A percentile compares a stretch with the other conserved stretches of the same genome.
These are phyloP conservation scores for Sordaria brevicollis DNA, from an alignment of 495 filamentous ascomycete species.

Conservation along the genomic window DNA sequence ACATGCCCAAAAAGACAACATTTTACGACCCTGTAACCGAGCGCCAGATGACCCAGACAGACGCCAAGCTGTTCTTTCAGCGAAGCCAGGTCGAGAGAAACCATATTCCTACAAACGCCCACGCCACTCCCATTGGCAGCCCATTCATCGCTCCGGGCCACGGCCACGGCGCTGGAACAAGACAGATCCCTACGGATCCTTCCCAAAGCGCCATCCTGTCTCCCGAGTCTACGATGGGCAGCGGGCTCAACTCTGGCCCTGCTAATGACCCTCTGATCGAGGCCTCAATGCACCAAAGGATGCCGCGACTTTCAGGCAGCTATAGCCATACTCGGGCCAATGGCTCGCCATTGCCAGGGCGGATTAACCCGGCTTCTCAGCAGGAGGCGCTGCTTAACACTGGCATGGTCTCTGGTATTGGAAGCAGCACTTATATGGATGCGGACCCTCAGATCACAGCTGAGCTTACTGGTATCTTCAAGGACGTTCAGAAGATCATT, in stretches of 20 bases:
- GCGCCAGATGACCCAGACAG: conserved; percentile 79
- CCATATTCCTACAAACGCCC: conserved; percentile 38
- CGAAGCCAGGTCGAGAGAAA: conserved; percentile 59
- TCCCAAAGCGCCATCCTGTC: conserved; percentile 4
- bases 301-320: conserved; percentile 1
- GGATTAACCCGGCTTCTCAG: conserved; percentile 14
- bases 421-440: conserved; percentile 36
- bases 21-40: conserved; percentile 83
- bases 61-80: conserved; percentile 93
- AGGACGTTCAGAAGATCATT: conserved; percentile 72
- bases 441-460: conserved; percentile 62
- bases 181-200: conserved; percentile 12
- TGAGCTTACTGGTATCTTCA: conserved; percentile 76
- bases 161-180: conserved; percentile 18
- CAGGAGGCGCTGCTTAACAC: conserved; percentile 19
- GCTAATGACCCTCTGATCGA: neutral
- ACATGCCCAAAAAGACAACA: conserved; percentile 67
- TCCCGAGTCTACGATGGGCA: conserved; percentile 3
- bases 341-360: conserved; percentile 19
- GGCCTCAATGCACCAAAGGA: neutral
- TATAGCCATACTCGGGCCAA: conserved; percentile 6
- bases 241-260: conserved; percentile 5
- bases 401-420: conserved; percentile 19
- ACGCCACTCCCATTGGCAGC: conserved; percentile 37
- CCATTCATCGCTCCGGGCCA: conserved; percentile 33